Percentiles rank a stretch among this genome's conserved stretches.
Evolutionary conservation across 2,329 filamentous ascomycete species (phyloP).

Genomic region (Diaporthe destruens): DNA sequence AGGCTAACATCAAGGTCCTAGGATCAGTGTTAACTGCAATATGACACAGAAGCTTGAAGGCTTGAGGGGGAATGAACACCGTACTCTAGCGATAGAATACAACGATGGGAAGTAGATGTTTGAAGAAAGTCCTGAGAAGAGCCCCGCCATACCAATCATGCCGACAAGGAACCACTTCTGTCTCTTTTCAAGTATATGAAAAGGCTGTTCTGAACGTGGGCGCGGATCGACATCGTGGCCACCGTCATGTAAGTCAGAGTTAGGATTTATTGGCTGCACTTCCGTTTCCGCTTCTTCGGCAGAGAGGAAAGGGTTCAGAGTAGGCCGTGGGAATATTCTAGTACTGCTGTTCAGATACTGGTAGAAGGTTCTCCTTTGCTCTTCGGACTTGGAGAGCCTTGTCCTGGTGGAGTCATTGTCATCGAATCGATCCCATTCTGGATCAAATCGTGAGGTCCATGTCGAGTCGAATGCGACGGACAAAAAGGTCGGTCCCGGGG

Average conservation of each 20-base stretch:
- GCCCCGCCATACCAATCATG: conserved; percentile 62
- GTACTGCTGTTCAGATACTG: neutral
- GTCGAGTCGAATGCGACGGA: neutral
- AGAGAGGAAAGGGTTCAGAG: conserved; percentile 1
- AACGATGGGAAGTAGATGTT: conserved; percentile 65
- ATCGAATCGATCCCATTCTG: conserved; percentile 12
- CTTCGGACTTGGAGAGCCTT: neutral
- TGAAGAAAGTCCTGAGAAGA: conserved; percentile 65
- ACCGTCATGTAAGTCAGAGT: neutral
- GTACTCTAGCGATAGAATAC: conserved; percentile 52
- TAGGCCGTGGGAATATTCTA: neutral
- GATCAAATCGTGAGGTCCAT: neutral
- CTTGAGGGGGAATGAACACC: too few species aligned
- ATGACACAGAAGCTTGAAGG: too few species aligned
- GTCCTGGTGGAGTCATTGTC: neutral
- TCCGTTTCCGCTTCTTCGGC: neutral
- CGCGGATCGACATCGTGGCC: neutral
- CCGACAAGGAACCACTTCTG: conserved; percentile 62
- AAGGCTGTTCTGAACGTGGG: conserved; percentile 41
- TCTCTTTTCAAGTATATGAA: conserved; percentile 52
- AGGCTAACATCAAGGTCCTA: conserved; percentile 50
- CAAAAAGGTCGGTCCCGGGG: conserved; percentile 2
- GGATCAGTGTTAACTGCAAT: neutral
- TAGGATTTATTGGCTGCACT: neutral
- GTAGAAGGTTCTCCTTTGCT: neutral